Base-by-base conservation (phyloP, 2,329 filamentous ascomycete genomes). In the Fusarium sp. region DNA sequence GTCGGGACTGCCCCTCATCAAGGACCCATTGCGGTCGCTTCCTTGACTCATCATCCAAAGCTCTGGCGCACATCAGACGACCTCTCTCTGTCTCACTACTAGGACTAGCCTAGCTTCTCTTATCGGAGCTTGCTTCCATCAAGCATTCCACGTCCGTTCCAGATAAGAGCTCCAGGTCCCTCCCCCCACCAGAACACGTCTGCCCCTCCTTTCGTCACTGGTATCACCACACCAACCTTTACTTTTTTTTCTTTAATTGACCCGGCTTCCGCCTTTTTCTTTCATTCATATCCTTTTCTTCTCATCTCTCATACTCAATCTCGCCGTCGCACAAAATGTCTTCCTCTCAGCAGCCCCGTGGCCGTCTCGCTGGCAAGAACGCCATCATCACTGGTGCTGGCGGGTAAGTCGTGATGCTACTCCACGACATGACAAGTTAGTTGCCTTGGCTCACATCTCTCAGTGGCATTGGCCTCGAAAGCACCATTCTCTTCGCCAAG, bases 381-480 rank as follows among this genome's bases (percentile, higher is more conserved):
- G 83, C 84, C 74, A 75, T 96, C 74, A 85, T 96, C 78, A 96
- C 92, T 51, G 92, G 92, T 73, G 92, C 90, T 67, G 92, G 88
- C 72, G 91, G 92, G 92, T 96, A 85, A 78, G 88, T 80, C n/a
- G 13, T 44, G 32, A 31, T 19, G 25, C 44, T 32, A 25, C 44
- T 32, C 38, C 15, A 40, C 13, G 10, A 5, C 19, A 5, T 31
- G 13, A n/a, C 8, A 24, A 9, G 3, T 2, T 19, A 19, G 3
- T 2, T 19, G 3, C 19, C 19, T 19, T 22, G 31, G 29, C 62
- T 61, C 35, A 70, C 50, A 7, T 7, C 34, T 7, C 15, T 22
- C 72, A 93, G 93, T 73, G 93, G 93, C 73, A 97, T 97, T 73
- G 93, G 93, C 67, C 90, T 97, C 44, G 93, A 97, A 81, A 97